These are phyloP conservation scores for Quercus tomentella DNA, from an alignment of 331 rosid species.

Conservation along the genomic window DNA sequence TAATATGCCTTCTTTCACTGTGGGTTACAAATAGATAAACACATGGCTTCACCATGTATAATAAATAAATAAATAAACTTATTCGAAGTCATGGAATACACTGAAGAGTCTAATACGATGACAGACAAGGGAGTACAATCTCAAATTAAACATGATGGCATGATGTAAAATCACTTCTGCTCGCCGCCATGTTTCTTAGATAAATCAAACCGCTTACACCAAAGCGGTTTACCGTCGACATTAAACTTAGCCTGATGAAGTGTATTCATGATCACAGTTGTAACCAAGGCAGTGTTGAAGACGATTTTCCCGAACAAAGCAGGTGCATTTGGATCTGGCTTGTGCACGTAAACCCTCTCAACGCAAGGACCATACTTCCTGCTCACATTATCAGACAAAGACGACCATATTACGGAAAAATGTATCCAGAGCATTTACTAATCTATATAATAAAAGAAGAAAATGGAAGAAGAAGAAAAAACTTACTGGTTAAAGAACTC, in stretches of 20 bases:
- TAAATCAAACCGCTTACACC: constrained; percentile 23
- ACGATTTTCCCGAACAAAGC: constrained; percentile 23
- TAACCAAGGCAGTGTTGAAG: not conserved
- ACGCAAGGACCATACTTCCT: constrained; percentile 25
- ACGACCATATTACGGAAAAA: too few relatives aligned
- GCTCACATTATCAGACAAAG: not conserved
- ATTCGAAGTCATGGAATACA: too few relatives aligned
- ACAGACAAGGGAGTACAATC: too few relatives aligned
- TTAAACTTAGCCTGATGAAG: not conserved
- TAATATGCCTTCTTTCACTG: too few relatives aligned
- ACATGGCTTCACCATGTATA: too few relatives aligned
- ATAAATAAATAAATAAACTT: too few relatives aligned
- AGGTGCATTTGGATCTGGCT: not conserved
- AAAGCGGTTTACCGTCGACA: constrained; percentile 12
- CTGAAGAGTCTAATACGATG: too few relatives aligned
- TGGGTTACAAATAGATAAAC: too few relatives aligned
- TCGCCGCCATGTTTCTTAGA: not conserved
- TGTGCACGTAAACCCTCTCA: constrained; percentile 24
- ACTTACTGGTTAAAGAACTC: constrained; percentile 30
- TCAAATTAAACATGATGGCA: too few relatives aligned
- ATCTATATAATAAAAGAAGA: too few relatives aligned
- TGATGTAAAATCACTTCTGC: not conserved
- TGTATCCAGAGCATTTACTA: too few relatives aligned
- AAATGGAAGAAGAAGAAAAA: not conserved
- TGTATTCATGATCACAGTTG: not conserved